Percentiles rank a stretch among this genome's conserved stretches.
phyloP scores from a whole-genome alignment of 345 rosid genomes.

The Citrus reticulata region DNA sequence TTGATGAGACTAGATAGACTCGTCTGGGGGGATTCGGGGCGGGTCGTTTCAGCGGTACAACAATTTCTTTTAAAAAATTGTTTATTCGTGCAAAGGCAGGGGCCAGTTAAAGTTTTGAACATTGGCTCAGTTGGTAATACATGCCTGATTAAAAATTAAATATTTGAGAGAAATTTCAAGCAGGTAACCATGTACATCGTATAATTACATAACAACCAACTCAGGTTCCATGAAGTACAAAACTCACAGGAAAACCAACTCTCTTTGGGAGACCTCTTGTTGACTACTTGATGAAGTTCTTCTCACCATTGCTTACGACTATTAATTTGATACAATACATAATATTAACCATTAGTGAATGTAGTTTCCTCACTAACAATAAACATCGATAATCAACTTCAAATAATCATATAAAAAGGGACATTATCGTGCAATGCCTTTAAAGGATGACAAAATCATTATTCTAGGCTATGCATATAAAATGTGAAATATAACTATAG shows the following conservation, averaged over 20 bases:
- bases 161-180: not conserved
- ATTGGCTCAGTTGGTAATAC: not conserved
- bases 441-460: not conserved
- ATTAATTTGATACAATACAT: not conserved
- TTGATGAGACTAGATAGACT: no score
- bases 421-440: not conserved
- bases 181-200: not conserved
- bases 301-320: not conserved
- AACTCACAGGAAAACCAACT: not conserved
- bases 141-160: not conserved
- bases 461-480: not conserved
- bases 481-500: not conserved
- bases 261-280: no score
- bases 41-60: no score
- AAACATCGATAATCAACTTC: not conserved
- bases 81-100: no score
- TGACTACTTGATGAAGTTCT: not conserved
- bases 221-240: not conserved
- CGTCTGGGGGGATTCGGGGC: no score
- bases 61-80: no score
- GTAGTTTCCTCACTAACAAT: not conserved
- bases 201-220: not conserved
- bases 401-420: not conserved
- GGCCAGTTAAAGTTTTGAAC: not conserved
- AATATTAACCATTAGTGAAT: not conserved